These are phyloP conservation scores for Tritrichomonas foetus DNA, from an alignment of 208 protist genomes.

Conservation along the genomic window DNA sequence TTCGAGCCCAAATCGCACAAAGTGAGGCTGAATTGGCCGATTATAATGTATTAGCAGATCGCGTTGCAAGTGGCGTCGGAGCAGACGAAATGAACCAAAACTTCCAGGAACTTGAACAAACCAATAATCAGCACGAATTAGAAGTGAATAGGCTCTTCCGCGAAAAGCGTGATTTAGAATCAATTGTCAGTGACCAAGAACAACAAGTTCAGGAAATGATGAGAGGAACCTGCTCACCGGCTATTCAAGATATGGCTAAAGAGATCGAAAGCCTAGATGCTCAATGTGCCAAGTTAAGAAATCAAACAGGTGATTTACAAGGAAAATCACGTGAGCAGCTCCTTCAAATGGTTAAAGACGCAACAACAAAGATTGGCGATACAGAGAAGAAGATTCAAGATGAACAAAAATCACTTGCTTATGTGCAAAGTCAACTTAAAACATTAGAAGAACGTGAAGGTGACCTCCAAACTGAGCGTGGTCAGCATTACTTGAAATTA, in stretches of 20 bases:
- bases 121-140: background rate
- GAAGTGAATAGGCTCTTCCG: background rate
- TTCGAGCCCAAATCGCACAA: background rate
- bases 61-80: background rate
- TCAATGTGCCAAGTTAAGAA: background rate
- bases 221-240: background rate
- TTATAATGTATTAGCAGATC: slow-evolving; percentile 37
- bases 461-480: background rate
- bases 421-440: background rate
- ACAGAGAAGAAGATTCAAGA: background rate
- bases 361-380: slow-evolving; percentile 1
- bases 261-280: background rate
- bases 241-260: background rate
- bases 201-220: background rate
- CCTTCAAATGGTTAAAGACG: slow-evolving; percentile 8
- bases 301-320: background rate
- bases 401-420: background rate
- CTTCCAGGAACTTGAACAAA: background rate
- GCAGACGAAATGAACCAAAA: background rate
- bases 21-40: background rate
- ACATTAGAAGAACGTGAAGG: background rate
- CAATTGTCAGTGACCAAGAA: slow-evolving; percentile 1
- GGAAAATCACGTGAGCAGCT: slow-evolving; percentile 12
- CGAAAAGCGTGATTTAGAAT: background rate
- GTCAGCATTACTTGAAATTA: background rate